Percentiles rank a stretch among this genome's conserved stretches.
phyloP scores from a whole-genome alignment of 106 monocot genomes.

The Narthecium ossifragum region DNA sequence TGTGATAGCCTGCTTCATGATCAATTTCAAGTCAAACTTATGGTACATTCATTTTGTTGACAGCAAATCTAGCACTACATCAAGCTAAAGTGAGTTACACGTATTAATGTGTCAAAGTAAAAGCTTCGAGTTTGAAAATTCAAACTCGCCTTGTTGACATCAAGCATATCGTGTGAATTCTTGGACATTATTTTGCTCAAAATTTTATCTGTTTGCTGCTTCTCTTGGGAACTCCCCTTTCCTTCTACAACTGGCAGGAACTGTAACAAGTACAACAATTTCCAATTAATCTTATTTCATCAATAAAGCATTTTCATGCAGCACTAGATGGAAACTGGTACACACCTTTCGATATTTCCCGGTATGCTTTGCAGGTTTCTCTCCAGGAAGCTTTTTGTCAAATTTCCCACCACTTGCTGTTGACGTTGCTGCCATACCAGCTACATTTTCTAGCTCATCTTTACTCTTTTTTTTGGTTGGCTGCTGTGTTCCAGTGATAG shows the following conservation, averaged over 20 bases:
- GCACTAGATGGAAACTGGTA: not conserved
- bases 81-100: not conserved
- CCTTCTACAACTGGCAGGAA: slow-evolving; percentile 92
- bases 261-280: slow-evolving; percentile 22
- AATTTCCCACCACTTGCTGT: slow-evolving; percentile 94
- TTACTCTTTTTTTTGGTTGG: slow-evolving; percentile 74
- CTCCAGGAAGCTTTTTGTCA: slow-evolving; percentile 90
- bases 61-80: not conserved
- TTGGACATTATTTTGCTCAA: slow-evolving; percentile 65
- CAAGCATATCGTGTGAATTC: slow-evolving; percentile 66
- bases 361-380: slow-evolving; percentile 80
- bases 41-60: not conserved
- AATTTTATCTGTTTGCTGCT: slow-evolving; percentile 81
- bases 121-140: not conserved
- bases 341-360: slow-evolving; percentile 85
- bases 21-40: not conserved
- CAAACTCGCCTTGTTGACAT: slow-evolving; percentile 76
- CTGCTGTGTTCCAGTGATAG: slow-evolving; percentile 68
- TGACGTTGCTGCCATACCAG: slow-evolving; percentile 76
- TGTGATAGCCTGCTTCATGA: slow-evolving; percentile 37
- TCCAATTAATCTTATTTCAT: not conserved
- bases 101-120: not conserved
- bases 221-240: slow-evolving; percentile 77
- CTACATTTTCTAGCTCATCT: slow-evolving; percentile 71
- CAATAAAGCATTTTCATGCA: not conserved